A percentile compares a stretch with the other conserved stretches of the same genome.
These are phyloP conservation scores for Lophiotrema nucula DNA, from an alignment of 495 filamentous ascomycete species.

Conservation along the genomic window DNA sequence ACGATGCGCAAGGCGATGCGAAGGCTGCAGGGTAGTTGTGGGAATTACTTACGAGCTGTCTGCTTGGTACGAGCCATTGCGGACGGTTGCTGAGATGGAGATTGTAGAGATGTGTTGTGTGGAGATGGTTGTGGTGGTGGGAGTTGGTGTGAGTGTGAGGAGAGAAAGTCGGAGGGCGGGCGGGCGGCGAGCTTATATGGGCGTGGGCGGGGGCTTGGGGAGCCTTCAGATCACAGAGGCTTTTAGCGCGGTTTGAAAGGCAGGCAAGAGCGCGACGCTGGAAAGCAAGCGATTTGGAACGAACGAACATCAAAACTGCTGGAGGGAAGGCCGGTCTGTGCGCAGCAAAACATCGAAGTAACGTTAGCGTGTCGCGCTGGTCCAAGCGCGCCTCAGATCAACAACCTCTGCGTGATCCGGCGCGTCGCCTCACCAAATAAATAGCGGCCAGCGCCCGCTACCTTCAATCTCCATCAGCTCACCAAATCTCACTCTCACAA, in stretches of 20 bases:
- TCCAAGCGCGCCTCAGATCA: too few species aligned
- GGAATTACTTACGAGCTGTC: conserved; percentile 80
- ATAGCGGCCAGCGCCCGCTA: conserved; percentile 1
- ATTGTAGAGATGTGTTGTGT: conserved; percentile 27
- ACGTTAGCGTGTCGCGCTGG: too few species aligned
- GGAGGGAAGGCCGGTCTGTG: too few species aligned
- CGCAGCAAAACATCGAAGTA: too few species aligned
- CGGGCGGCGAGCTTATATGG: conserved; percentile 30
- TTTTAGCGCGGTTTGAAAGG: too few species aligned
- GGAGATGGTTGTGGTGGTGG: conserved; percentile 40
- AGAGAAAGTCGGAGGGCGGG: conserved; percentile 47
- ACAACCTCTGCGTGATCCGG: too few species aligned
- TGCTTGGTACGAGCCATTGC: conserved; percentile 99
- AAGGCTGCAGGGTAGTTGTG: background rate
- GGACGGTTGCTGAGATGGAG: conserved; percentile 24
- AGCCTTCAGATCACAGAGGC: too few species aligned
- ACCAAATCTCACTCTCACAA: conserved; percentile 2
- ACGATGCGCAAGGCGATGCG: conserved; percentile 24
- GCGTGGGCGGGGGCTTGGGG: conserved; percentile 24
- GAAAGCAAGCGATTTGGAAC: too few species aligned
- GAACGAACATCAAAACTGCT: too few species aligned
- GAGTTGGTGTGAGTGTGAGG: conserved; percentile 44
- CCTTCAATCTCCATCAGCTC: conserved; percentile 1
- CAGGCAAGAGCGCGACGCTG: too few species aligned
- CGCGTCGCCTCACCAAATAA: conserved; percentile 4